Evolutionary conservation across 352 stramenopile species (phyloP).

Genomic region (Globisporangium camurandrum): DNA sequence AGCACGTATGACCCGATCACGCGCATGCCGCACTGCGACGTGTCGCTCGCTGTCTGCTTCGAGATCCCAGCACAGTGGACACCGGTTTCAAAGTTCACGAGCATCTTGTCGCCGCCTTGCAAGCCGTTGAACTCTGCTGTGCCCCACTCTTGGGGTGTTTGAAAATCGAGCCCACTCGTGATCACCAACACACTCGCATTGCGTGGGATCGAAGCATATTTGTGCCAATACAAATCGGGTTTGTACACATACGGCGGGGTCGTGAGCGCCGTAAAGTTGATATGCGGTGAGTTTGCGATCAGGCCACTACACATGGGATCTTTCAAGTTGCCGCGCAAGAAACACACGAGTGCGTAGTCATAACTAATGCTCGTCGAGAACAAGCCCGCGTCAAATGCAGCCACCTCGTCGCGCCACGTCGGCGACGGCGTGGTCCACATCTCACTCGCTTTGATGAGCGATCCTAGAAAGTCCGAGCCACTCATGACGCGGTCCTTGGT

Average conservation of each 20-base stretch:
- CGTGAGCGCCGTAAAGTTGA: neutral
- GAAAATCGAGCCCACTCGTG: constrained; percentile 20
- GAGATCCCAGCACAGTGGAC: constrained; percentile 14
- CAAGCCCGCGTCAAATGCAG: constrained; percentile 1
- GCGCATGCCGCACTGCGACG: constrained; percentile 10
- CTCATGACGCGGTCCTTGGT: constrained; percentile 8
- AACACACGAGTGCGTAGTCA: constrained; percentile 13
- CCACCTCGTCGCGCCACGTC: constrained; percentile 11
- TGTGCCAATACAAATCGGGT: constrained; percentile 24
- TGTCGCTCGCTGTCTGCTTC: neutral
- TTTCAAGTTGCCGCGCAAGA: constrained; percentile 10
- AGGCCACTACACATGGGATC: constrained; percentile 9
- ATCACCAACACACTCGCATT: constrained; percentile 21
- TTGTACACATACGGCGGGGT: constrained; percentile 18
- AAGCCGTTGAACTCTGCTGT: constrained; percentile 15
- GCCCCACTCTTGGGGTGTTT: constrained; percentile 17
- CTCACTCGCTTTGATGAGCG: constrained; percentile 21
- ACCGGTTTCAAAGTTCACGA: constrained; percentile 21
- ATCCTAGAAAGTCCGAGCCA: constrained; percentile 11
- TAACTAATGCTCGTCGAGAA: constrained; percentile 6
- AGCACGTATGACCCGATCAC: constrained; percentile 16
- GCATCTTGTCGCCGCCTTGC: constrained; percentile 8
- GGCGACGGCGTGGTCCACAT: constrained; percentile 18
- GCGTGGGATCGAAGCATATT: constrained; percentile 13
- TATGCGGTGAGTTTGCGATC: neutral